Evolutionary conservation across 768 basidiomycete genomes (phyloP), one percentile per base, ranked within the genome.

Genomic region (Dictyophora rubrovolvata): DNA sequence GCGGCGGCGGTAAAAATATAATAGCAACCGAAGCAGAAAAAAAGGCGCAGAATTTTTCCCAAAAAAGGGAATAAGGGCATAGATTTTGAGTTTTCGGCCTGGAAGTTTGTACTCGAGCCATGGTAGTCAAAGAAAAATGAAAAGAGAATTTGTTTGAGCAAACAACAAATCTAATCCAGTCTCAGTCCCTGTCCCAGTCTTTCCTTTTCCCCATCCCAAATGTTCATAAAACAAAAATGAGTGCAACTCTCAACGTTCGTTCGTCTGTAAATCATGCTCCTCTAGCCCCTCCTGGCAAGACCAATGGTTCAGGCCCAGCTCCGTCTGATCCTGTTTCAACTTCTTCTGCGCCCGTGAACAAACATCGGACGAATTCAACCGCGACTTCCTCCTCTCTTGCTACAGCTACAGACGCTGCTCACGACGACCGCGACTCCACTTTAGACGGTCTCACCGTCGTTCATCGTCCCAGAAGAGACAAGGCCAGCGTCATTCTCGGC

Each of bases 401-500:
- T 63, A 21, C 63, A 64, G 36, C 64, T 68, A 34, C 70, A 67
- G 59, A 64, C 59, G 51, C 65, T 59, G 48, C 65, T 63, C 63
- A 68, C 63, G 55, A 42, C 18, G 36, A 28, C 52, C 48, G 34
- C 47, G 46, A 54, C 22, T 23, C 23, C 5, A 52, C 33, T 49
- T 57, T 62, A 35, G 69, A 72, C 61, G 63, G 68, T 18, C 69
- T 71, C 67, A 61, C 72, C 54, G 67, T 74, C 62, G 68, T 73
- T 58, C 66, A 71, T 56, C 17, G 59, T 23, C 66, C 72, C 56
- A 78, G 80, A 61, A 72, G 77, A 23, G 86, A 89, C 72, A 90
- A 90, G 72, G 86, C 89, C 21, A 84, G 87, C 21, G 79, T 87
- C 63, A 77, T 90, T 55, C 80, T 90, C 48, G 89, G 87, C 63